A percentile compares a stretch with the other conserved stretches of the same genome.
Evolutionary conservation across 1,284 basidiomycete species (phyloP).

Genomic region (Rhodotorula sp.): DNA sequence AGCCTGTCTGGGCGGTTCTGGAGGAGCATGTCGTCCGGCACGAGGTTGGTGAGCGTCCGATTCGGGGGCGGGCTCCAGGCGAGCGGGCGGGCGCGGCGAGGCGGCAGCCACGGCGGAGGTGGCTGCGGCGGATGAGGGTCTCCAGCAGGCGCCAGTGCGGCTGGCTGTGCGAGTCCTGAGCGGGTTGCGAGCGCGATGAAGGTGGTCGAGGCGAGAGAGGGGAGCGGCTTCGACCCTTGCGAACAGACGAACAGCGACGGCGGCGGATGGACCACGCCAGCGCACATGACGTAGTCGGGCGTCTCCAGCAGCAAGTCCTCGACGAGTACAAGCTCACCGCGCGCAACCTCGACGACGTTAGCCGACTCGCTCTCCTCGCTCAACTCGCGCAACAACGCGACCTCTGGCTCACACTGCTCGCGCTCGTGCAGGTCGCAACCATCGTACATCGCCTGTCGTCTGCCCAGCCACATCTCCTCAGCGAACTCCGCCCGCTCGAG

Average conservation of each 20-base stretch:
- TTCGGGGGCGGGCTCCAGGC: not conserved
- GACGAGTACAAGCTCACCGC: conserved; percentile 77
- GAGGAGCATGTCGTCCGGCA: not conserved
- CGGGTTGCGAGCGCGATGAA: not conserved
- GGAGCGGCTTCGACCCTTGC: not conserved
- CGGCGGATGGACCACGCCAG: not conserved
- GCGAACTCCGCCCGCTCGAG: conserved; percentile 75
- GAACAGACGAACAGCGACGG: not conserved
- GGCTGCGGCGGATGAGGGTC: not conserved
- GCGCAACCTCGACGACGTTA: conserved; percentile 65
- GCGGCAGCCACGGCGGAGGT: not conserved
- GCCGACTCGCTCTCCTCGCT: not conserved
- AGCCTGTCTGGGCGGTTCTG: conserved; percentile 8
- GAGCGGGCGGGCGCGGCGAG: not conserved
- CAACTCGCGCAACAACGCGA: conserved; percentile 54
- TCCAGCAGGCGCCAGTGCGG: not conserved
- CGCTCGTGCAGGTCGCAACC: not conserved
- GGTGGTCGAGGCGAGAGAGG: not conserved
- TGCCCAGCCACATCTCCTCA: conserved; percentile 74
- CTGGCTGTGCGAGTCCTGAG: no score
- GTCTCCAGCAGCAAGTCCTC: conserved; percentile 65
- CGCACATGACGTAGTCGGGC: conserved; percentile 42
- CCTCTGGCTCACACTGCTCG: conserved; percentile 43
- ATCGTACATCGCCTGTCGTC: conserved; percentile 53
- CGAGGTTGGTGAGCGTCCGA: not conserved